Percentiles rank a stretch among this genome's conserved stretches.
phyloP scores from a whole-genome alignment of 768 basidiomycete species.

The Exsudoporus frostii region DNA sequence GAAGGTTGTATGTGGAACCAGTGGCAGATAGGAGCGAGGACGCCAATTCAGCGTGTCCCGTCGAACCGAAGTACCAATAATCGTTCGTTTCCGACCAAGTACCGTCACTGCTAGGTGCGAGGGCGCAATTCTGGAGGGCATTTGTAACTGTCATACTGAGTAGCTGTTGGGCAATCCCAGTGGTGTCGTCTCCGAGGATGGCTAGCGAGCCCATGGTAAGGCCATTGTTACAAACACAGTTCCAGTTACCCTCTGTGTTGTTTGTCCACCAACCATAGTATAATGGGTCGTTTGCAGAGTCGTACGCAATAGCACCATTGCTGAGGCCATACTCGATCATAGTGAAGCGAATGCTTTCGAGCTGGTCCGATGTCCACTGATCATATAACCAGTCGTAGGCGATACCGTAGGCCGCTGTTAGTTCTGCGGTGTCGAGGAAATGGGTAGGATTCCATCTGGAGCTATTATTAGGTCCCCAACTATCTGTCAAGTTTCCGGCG shows the following conservation, averaged over 20 bases:
- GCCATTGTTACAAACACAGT: slow-evolving; percentile 93
- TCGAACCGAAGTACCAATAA: slow-evolving; percentile 95
- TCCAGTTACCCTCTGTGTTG: slow-evolving; percentile 89
- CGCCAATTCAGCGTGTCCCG: slow-evolving; percentile 85
- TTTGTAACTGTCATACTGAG: slow-evolving; percentile 69
- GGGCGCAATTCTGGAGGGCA: slow-evolving; percentile 73
- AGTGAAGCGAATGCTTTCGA: slow-evolving; percentile 59
- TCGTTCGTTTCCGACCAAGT: slow-evolving; percentile 93
- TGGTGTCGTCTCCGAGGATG: slow-evolving; percentile 79
- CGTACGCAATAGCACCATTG: slow-evolving; percentile 57
- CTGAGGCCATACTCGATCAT: slow-evolving; percentile 78
- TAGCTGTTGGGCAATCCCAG: slow-evolving; percentile 64
- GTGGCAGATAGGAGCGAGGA: slow-evolving; percentile 81
- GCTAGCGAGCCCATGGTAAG: slow-evolving; percentile 88
- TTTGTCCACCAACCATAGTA: slow-evolving; percentile 76
- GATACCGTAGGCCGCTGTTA: slow-evolving; percentile 83
- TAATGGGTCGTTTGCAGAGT: slow-evolving; percentile 32
- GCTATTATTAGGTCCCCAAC: slow-evolving; percentile 61
- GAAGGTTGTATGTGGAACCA: slow-evolving; percentile 75
- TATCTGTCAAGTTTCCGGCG: slow-evolving; percentile 59
- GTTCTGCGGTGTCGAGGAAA: slow-evolving; percentile 92
- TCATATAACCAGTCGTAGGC: slow-evolving; percentile 98
- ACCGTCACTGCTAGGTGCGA: slow-evolving; percentile 64
- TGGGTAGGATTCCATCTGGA: slow-evolving; percentile 85
- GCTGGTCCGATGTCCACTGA: slow-evolving; percentile 72